phyloP scores from a whole-genome alignment of 768 basidiomycete species.

The Podaxis sp. region DNA sequence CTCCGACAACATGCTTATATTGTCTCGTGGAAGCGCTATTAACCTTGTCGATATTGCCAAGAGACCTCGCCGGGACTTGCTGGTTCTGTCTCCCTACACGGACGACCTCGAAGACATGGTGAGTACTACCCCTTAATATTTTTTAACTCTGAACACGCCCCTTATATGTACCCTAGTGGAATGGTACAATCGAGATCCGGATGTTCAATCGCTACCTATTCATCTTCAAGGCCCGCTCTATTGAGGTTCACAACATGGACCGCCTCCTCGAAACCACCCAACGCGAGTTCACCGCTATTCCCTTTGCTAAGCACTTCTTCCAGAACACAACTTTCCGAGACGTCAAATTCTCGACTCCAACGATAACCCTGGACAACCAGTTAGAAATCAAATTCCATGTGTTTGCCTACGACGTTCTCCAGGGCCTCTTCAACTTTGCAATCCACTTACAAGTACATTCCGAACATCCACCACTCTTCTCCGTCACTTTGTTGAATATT shows the following conservation, averaged over 20 bases:
- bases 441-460: slow-evolving; percentile 22
- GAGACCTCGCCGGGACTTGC: slow-evolving; percentile 2
- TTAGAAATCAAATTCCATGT: slow-evolving; percentile 26
- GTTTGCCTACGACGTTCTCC: slow-evolving; percentile 40
- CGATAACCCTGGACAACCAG: not conserved
- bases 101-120: slow-evolving; percentile 33
- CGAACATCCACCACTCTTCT: slow-evolving; percentile 14
- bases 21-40: slow-evolving; percentile 9
- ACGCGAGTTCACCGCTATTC: not conserved
- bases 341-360: slow-evolving; percentile 32
- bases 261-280: slow-evolving; percentile 16
- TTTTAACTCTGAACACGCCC: not conserved
- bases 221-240: slow-evolving; percentile 44
- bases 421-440: slow-evolving; percentile 47
- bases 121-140: slow-evolving; percentile 9
- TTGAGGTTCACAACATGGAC: slow-evolving; percentile 36
- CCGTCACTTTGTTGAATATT: slow-evolving; percentile 38
- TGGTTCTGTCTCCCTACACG: slow-evolving; percentile 14
- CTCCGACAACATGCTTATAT: slow-evolving; percentile 6
- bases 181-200: slow-evolving; percentile 36
- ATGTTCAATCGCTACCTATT: slow-evolving; percentile 48
- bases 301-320: slow-evolving; percentile 19
- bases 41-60: slow-evolving; percentile 6
- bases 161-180: slow-evolving; percentile 25
- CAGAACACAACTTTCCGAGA: slow-evolving; percentile 36